phyloP scores from a whole-genome alignment of 257 asterid genomes.

The Solanum virginianum region DNA sequence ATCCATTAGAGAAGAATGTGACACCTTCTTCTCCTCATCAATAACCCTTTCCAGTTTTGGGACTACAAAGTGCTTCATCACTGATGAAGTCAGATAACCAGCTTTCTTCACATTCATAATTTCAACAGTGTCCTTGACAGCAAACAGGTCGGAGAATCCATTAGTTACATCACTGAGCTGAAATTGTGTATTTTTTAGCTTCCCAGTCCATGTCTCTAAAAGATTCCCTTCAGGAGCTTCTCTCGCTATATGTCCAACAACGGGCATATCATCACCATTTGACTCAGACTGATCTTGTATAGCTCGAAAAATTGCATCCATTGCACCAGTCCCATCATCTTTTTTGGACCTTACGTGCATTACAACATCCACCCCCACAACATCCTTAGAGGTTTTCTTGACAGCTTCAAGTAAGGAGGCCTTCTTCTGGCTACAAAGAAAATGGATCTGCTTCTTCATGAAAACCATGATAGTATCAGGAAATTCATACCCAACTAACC shows the following conservation, averaged over 20 bases:
- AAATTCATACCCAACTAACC: conserved; percentile 17
- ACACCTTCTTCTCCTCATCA: conserved; percentile 18
- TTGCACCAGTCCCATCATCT: conserved; percentile 8
- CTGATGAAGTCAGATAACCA: conserved; percentile 16
- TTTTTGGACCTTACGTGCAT: conserved; percentile 14
- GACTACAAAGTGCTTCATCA: conserved; percentile 19
- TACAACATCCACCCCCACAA: conserved; percentile 12
- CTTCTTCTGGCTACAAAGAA: conserved; percentile 20
- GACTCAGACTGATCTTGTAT: conserved; percentile 3
- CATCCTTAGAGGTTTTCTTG: conserved; percentile 9
- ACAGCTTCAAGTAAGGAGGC: conserved; percentile 13
- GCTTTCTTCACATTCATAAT: conserved; percentile 21
- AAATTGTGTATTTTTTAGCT: conserved; percentile 7
- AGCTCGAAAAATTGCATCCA: conserved; percentile 12
- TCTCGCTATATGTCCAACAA: conserved; percentile 13
- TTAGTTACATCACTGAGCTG: conserved; percentile 10
- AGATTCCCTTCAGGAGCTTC: conserved; percentile 23
- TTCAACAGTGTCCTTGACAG: conserved; percentile 15
- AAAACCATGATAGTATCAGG: conserved; percentile 22
- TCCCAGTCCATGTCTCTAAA: conserved; percentile 14
- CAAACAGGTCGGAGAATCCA: conserved; percentile 19
- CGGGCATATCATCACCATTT: conserved; percentile 2
- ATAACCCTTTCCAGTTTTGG: conserved; percentile 21
- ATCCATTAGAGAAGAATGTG: conserved; percentile 22
- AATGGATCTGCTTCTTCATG: conserved; percentile 19